Evolutionary conservation across 2,329 filamentous ascomycete species (phyloP).

Genomic region (Phialophora chinensis): DNA sequence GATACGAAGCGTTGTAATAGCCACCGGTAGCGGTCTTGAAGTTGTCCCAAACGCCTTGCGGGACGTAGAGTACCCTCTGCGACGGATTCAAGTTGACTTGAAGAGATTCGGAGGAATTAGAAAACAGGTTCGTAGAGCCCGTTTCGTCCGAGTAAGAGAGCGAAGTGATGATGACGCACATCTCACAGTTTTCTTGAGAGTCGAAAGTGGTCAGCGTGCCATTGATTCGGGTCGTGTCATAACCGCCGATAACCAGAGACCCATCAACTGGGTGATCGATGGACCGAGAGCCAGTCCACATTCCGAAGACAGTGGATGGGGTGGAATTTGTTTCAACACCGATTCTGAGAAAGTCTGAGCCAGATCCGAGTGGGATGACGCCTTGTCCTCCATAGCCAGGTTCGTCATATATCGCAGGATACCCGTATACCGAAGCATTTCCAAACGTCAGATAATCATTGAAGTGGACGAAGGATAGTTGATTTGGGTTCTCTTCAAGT

Average conservation of each 20-base stretch:
- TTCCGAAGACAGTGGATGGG: slow-evolving; percentile 35
- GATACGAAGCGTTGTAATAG: slow-evolving; percentile 26
- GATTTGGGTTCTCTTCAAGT: slow-evolving; percentile 14
- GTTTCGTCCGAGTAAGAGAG: slow-evolving; percentile 28
- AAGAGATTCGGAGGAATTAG: slow-evolving; percentile 31
- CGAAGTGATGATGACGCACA: slow-evolving; percentile 32
- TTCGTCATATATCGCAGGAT: slow-evolving; percentile 33
- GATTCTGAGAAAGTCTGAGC: slow-evolving; percentile 33
- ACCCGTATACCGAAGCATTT: slow-evolving; percentile 31
- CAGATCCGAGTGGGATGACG: slow-evolving; percentile 32
- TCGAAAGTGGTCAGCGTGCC: slow-evolving; percentile 31
- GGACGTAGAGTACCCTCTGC: slow-evolving; percentile 29
- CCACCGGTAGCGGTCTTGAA: slow-evolving; percentile 29
- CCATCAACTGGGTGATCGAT: slow-evolving; percentile 31
- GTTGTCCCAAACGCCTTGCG: slow-evolving; percentile 34
- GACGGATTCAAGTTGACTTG: slow-evolving; percentile 33
- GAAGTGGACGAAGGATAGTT: slow-evolving; percentile 34
- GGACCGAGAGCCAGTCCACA: slow-evolving; percentile 37
- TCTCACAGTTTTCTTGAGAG: slow-evolving; percentile 29
- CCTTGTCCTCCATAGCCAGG: slow-evolving; percentile 37
- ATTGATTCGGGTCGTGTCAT: slow-evolving; percentile 34
- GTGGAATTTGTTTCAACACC: slow-evolving; percentile 27
- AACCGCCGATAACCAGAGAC: slow-evolving; percentile 37
- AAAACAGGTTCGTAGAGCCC: slow-evolving; percentile 29
- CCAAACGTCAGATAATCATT: slow-evolving; percentile 35